Evolutionary conservation across 257 asterid genomes (phyloP), one percentile per base, ranked within the genome.

Genomic region (Primulina tabacum): DNA sequence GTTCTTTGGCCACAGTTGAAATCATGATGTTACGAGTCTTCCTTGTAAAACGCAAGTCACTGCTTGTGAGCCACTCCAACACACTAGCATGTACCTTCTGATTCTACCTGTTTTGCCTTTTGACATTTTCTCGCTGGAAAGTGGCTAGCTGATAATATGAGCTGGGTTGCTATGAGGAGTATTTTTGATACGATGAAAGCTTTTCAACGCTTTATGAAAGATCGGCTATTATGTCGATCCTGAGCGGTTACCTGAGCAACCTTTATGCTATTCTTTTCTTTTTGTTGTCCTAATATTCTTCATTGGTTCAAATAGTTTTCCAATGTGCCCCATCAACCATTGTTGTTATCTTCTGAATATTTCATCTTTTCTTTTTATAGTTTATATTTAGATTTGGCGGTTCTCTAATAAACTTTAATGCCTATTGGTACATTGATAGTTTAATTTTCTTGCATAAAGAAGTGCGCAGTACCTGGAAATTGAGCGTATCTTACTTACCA

Each of bases 171-270:
- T 65, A 33, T 82, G 87, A 82, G 73, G 87, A 77, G 64, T 74
- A 69, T 62, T 16, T 62, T 77, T 81, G 75, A 53, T 60, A 12
- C 21, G 60, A 72, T 40, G 77, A 77, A 79, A 85, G 88, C 73
- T 28, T 47, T 9, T 71, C 7, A 34, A 69, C 68, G 86, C 91
- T 83, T 83, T 75, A 76, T 85, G 91, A 73, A 33, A 71, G 72
- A 20, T 88, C 70, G 85, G 62, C 81, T 47, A 17, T 58, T 24
- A 43, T 72, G 90, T 83, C 80, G 84, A 77, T 71, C 67, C 90
- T 87, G 90, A 87, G 90, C 88, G 88, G 89, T 85, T 87, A 87
- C 82, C 95, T 82, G 87, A 82, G 87, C 87, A 75, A 77, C 81
- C 78, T 70, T 47, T 60, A 1, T 73, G 17, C 14, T 57, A 18